Percentiles rank a stretch among this genome's conserved stretches.
Conservation (phyloP, 2,329 filamentous ascomycete species). For the Aspergillus felis region DNA sequence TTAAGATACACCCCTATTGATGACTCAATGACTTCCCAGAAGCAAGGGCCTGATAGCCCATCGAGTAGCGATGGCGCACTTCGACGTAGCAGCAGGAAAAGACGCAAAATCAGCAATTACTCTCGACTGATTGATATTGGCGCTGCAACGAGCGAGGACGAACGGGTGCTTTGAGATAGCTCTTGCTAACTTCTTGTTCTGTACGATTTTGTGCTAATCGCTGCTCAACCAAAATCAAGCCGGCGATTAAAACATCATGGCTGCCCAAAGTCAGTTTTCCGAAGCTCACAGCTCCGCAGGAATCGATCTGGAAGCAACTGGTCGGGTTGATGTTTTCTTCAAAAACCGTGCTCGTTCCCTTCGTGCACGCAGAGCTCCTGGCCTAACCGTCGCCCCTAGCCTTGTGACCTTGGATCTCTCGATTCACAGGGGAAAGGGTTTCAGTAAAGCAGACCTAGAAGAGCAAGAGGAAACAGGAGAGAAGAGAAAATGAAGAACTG, state of each 20-base stretch:
- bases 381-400: too few species aligned
- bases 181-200: neutral
- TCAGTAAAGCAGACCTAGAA: too few species aligned
- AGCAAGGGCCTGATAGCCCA: neutral
- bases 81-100: slow-evolving; percentile 20
- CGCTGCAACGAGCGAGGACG: slow-evolving; percentile 17
- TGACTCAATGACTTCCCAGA: neutral
- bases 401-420: too few species aligned
- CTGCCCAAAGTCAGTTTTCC: neutral
- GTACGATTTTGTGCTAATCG: neutral
- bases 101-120: slow-evolving; percentile 31
- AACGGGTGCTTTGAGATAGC: slow-evolving; percentile 1
- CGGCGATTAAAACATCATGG: neutral
- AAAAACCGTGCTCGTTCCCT: too few species aligned
- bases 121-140: slow-evolving; percentile 28
- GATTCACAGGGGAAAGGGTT: too few species aligned
- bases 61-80: slow-evolving; percentile 1
- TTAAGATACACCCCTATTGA: neutral
- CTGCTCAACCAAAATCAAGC: neutral
- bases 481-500: neutral
- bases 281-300: too few species aligned
- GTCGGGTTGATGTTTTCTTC: too few species aligned
- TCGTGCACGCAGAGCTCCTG: too few species aligned
- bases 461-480: neutral
- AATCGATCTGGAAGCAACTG: too few species aligned